Base-by-base conservation (phyloP, 306 rosid genomes). In the Clitoria ternatea region DNA sequence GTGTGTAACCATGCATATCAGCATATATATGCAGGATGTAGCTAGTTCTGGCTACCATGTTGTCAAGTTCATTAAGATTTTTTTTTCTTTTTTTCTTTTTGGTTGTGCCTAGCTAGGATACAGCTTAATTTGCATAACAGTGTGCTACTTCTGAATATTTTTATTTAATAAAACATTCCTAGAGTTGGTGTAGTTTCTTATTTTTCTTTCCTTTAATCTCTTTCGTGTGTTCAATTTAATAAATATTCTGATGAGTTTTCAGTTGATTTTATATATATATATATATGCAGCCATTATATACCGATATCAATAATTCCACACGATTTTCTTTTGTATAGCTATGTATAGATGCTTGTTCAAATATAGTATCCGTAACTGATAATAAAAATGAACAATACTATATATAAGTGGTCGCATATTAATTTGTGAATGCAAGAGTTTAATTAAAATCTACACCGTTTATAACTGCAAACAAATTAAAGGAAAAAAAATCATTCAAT, bases 71-170 rank as follows among this genome's bases (percentile, higher is more conserved):
- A 27, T 55, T 79, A 10, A 33, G 63, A 69, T 53, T 74, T 55
- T 26, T 35, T 35, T 50, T n/a, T n/a, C 4, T 22, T 44, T 71
- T 36, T 19, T 24, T 43, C 11, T 44, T 71, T 36, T 19, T 24
- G 30, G 39, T 33, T 43, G 61, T 75, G 40, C 49, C 54, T 52
- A 45, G 57, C 27, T 27, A 42, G 75, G 61, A 43, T 61, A 26
- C 37, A 49, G 22, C 67, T 39, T 74, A 23, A 2, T 26, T 12
- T 67, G 76, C 61, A 67, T 54, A 61, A 52, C 79, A 68, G 72
- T 50, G 76, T 10, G 40, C 29, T 44, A 53, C 61, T 36, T 70
- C 69, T 78, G 73, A 64, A 64, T 64, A 67, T 67, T 42, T 66
- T 62, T 60, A 26, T 52, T 73, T 11, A 68, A 63, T 69, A 62